Evolutionary conservation across 176 grass and related monocot genomes (phyloP).

Genomic region (Tillandsia fasciculata): DNA sequence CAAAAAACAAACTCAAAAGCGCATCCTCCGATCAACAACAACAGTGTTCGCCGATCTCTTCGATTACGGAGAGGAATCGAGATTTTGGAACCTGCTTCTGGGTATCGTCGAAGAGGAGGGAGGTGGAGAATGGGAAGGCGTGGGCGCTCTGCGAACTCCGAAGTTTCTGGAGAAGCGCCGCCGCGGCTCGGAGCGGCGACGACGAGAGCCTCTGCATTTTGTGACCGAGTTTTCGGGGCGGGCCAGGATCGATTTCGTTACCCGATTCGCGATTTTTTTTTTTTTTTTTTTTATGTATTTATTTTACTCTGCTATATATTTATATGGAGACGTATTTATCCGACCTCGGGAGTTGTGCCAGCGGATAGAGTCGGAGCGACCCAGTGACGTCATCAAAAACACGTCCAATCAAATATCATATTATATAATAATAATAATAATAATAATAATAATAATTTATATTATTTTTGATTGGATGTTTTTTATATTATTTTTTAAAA

Average conservation of each 20-base stretch:
- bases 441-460: too few relatives aligned
- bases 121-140: conserved; percentile 27
- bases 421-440: too few relatives aligned
- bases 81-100: conserved; percentile 48
- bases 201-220: conserved; percentile 27
- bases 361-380: too few relatives aligned
- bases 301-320: not conserved
- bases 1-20: too few relatives aligned
- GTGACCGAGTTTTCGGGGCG: not conserved
- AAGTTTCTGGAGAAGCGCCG: conserved; percentile 7
- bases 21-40: not conserved
- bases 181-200: conserved; percentile 33
- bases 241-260: not conserved
- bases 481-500: too few relatives aligned
- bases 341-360: too few relatives aligned
- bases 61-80: not conserved
- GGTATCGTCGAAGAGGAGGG: conserved; percentile 93
- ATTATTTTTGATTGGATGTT: too few relatives aligned
- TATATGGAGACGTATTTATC: too few relatives aligned
- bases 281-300: not conserved
- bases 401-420: too few relatives aligned
- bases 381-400: too few relatives aligned
- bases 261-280: not conserved
- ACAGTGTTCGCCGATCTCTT: too few relatives aligned
- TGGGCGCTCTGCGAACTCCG: conserved; percentile 17